Percentiles rank a stretch among this genome's conserved stretches.
Conservation (phyloP, 306 rosid genomes). For the Amphicarpaea edgeworthii region DNA sequence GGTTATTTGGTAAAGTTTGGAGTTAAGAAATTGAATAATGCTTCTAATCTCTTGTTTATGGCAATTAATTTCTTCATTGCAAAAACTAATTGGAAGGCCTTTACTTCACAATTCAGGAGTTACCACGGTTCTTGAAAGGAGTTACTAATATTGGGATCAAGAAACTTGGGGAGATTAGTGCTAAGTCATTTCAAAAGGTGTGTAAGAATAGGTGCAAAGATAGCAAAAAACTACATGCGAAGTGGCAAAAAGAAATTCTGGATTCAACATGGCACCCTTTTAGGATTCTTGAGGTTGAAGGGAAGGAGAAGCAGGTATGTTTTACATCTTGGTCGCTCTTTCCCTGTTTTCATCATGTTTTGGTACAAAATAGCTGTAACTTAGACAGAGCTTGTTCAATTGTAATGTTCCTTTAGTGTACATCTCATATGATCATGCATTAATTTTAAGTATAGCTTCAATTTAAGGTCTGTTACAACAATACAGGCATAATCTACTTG, state of each 20-base stretch:
- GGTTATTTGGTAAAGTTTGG: neutral
- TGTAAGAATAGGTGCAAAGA: neutral
- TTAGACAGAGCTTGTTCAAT: too few relatives aligned
- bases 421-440: neutral
- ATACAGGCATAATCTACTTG: neutral
- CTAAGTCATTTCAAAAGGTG: slow-evolving; percentile 21
- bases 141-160: slow-evolving; percentile 10
- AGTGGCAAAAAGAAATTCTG: slow-evolving; percentile 20
- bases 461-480: neutral
- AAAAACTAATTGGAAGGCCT: neutral
- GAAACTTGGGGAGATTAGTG: neutral
- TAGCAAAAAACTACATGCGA: neutral
- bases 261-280: slow-evolving; percentile 41
- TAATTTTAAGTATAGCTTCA: neutral
- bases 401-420: too few relatives aligned
- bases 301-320: slow-evolving; percentile 16
- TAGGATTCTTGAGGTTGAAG: neutral
- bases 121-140: slow-evolving; percentile 9
- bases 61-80: neutral
- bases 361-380: neutral
- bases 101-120: slow-evolving; percentile 1
- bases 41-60: neutral
- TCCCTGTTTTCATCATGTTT: neutral
- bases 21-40: neutral
- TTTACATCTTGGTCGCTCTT: neutral